Base-by-base conservation (phyloP, 169 alveolate genomes). In the Cryptosporidium ryanae region DNA sequence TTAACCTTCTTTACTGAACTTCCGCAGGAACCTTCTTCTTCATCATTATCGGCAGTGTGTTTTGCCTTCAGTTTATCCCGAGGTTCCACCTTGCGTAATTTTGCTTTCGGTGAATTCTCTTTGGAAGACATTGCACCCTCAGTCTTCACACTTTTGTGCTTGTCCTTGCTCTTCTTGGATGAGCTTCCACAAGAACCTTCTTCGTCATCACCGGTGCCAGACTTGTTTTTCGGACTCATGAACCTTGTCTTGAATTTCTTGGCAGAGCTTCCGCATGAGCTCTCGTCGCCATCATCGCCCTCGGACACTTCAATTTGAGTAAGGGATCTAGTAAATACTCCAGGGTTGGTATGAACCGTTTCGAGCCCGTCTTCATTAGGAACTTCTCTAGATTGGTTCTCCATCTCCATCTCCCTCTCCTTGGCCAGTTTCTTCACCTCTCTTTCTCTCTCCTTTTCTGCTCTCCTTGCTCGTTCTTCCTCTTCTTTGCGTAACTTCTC, bases 341-440 rank as follows among this genome's bases (percentile, higher is more conserved):
- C n/a, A n/a, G n/a, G 61, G 61, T 50, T 50, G n/a, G n/a, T 21
- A 50, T n/a, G 8, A 50, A 2, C 18, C n/a, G 61, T 2, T 50
- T 50, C 61, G 18, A 7, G 25, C 10, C 8, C 8, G 2, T 50
- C 25, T n/a, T 7, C 25, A n/a, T n/a, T n/a, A n/a, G n/a, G n/a
- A n/a, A n/a, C 25, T 50, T 50, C 54, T 0, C 13, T 12, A 23
- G 48, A 29, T 50, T 68, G 52, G 29, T 52, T 64, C 50, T 67
- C 52, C 17, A n/a, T 43, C 54, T 50, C 27, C 1, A n/a, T 31
- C 21, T 66, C 50, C 82, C 21, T 32, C 12, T 38, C 82, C 64
- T 12, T 67, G 1, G 0, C 8, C 43, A 13, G 27, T 0, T 23
- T 2, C 4, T 65, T 31, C 21, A 32, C 57, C 10, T n/a, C 8